Percentiles rank a stretch among this genome's conserved stretches.
phyloP scores from a whole-genome alignment of 495 filamentous ascomycete species.

The Acidiella bohemica region DNA sequence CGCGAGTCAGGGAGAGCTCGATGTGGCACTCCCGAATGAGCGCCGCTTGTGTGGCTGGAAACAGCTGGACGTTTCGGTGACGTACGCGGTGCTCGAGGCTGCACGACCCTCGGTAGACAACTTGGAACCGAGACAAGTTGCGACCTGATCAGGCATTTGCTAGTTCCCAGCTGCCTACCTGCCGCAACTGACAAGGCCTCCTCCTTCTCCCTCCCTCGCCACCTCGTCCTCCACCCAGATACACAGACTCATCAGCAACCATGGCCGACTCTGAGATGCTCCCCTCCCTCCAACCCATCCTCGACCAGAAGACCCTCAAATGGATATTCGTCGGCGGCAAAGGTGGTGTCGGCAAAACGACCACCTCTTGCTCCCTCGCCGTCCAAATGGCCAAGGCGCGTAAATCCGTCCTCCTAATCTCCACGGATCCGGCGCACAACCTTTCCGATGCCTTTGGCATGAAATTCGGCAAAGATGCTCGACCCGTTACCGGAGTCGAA shows the following conservation, averaged over 20 bases:
- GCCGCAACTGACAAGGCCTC: too few relatives aligned
- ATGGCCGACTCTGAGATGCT: conserved; percentile 43
- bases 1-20: too few relatives aligned
- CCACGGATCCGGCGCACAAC: conserved; percentile 97
- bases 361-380: conserved; percentile 91
- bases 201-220: too few relatives aligned
- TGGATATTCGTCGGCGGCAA: conserved; percentile 99
- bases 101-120: too few relatives aligned
- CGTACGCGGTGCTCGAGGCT: too few relatives aligned
- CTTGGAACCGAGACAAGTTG: too few relatives aligned
- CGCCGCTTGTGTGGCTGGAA: too few relatives aligned
- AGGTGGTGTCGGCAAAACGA: conserved; percentile 98
- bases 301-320: conserved; percentile 84
- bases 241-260: not conserved
- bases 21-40: too few relatives aligned
- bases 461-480: conserved; percentile 98
- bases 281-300: conserved; percentile 83
- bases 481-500: conserved; percentile 76
- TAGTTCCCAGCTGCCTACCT: too few relatives aligned
- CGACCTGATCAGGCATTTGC: too few relatives aligned
- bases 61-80: too few relatives aligned
- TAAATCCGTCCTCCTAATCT: conserved; percentile 91
- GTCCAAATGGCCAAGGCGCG: conserved; percentile 96
- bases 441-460: conserved; percentile 95
- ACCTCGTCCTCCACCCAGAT: not conserved